Percentiles rank a stretch among this genome's conserved stretches.
Conservation (phyloP, 306 rosid species). For the Rosa lucieae region DNA sequence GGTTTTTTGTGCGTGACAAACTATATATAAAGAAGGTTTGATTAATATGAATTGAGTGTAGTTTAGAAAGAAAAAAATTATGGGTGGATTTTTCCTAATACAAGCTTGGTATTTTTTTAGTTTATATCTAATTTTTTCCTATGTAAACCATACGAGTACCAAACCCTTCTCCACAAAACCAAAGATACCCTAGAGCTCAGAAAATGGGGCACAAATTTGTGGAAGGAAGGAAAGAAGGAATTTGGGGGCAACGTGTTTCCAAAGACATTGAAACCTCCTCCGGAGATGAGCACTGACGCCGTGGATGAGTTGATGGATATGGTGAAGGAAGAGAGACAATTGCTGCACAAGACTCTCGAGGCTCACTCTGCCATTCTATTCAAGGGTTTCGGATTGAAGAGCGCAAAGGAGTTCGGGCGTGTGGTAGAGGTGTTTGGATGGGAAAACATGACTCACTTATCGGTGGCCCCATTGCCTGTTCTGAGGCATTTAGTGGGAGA, state of each 20-base stretch:
- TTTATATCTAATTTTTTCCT: too few relatives aligned
- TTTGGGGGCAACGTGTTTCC: not conserved
- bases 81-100: too few relatives aligned
- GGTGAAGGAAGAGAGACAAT: not conserved
- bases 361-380: not conserved
- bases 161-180: not conserved
- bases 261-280: not conserved
- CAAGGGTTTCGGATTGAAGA: slow-evolving; percentile 2
- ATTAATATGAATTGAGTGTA: too few relatives aligned
- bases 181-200: not conserved
- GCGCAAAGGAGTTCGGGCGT: not conserved
- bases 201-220: not conserved
- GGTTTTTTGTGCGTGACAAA: too few relatives aligned
- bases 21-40: too few relatives aligned
- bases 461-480: not conserved
- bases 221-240: not conserved
- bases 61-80: too few relatives aligned
- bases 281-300: not conserved
- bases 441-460: not conserved
- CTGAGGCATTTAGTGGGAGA: not conserved
- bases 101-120: too few relatives aligned
- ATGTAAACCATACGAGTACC: not conserved
- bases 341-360: not conserved
- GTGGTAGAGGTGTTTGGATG: slow-evolving; percentile 1
- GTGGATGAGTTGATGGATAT: not conserved